phyloP scores from a whole-genome alignment of 306 rosid species.

The Senna siamea region DNA sequence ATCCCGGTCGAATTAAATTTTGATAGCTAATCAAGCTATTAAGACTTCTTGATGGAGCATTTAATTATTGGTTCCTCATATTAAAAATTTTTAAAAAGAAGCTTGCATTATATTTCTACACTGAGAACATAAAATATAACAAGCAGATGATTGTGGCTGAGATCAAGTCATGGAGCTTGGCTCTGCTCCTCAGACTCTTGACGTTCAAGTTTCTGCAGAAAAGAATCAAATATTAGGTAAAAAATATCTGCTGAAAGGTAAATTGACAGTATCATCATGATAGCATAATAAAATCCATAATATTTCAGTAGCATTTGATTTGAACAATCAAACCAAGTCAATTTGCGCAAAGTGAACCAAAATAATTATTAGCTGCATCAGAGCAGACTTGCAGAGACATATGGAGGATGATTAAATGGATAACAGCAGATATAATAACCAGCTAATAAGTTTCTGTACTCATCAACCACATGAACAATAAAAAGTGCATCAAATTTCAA shows the following conservation, averaged over 20 bases:
- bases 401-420: background rate
- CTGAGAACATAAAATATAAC: constrained; percentile 26
- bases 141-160: constrained; percentile 5
- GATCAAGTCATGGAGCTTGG: constrained; percentile 44
- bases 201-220: constrained; percentile 57
- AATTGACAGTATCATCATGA: background rate
- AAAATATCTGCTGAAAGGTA: constrained; percentile 20
- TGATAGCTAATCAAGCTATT: constrained; percentile 27
- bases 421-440: background rate
- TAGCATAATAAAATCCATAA: background rate
- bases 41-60: constrained; percentile 27
- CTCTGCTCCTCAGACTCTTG: constrained; percentile 45
- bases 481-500: background rate
- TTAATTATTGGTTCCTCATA: constrained; percentile 28
- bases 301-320: background rate
- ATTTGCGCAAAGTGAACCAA: background rate
- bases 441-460: background rate
- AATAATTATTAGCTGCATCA: background rate
- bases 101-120: constrained; percentile 41
- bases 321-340: background rate
- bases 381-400: too few relatives aligned
- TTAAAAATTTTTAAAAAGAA: constrained; percentile 13
- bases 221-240: constrained; percentile 14
- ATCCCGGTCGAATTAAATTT: constrained; percentile 19
- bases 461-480: background rate